Conservation (phyloP, 495 filamentous ascomycete genomes). For the Amorphotheca resinae region DNA sequence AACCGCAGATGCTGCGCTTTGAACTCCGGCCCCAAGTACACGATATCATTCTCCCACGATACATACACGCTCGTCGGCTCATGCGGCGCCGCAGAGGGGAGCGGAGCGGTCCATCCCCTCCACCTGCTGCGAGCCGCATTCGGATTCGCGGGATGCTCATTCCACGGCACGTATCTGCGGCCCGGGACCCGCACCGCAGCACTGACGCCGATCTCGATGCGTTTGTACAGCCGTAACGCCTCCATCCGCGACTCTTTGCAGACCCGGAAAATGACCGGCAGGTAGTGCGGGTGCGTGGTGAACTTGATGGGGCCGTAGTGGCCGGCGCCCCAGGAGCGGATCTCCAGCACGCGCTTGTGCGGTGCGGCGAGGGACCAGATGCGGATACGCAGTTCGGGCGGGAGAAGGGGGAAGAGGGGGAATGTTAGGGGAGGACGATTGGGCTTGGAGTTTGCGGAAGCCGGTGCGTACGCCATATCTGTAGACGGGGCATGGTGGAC, state of each 20-base stretch:
- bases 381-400: conserved; percentile 12
- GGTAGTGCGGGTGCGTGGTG: neutral
- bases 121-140: neutral
- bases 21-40: conserved; percentile 17
- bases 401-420: conserved; percentile 8
- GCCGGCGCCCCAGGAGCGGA: conserved; percentile 11
- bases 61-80: conserved; percentile 6
- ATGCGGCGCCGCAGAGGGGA: conserved; percentile 4
- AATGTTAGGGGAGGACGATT: conserved; percentile 3
- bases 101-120: neutral
- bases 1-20: conserved; percentile 3
- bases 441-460: too few relatives aligned
- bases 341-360: conserved; percentile 9
- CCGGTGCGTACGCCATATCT: too few relatives aligned
- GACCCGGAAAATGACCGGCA: conserved; percentile 8
- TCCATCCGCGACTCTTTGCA: conserved; percentile 12
- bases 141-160: conserved; percentile 6
- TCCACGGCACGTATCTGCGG: conserved; percentile 9
- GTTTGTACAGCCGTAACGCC: conserved; percentile 11
- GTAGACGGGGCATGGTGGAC: too few relatives aligned
- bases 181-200: neutral
- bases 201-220: conserved; percentile 8
- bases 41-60: conserved; percentile 4
- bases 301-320: conserved; percentile 9
- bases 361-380: conserved; percentile 13